Evolutionary conservation across 2,329 filamentous ascomycete genomes (phyloP).

Genomic region (Zymoseptoria tritici): DNA sequence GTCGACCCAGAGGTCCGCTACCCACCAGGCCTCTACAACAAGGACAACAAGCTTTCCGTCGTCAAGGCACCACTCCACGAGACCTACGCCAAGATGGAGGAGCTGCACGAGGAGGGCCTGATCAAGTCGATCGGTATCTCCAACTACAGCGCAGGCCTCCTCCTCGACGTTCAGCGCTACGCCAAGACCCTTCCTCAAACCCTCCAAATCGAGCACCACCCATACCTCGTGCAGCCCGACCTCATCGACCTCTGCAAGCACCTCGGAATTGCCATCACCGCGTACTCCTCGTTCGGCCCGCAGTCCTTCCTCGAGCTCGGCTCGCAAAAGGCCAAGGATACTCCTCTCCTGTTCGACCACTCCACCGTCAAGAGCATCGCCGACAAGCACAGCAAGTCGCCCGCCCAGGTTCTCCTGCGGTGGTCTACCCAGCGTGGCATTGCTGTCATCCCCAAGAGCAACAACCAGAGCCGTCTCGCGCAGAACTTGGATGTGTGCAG

Average conservation of each 20-base stretch:
- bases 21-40: slow-evolving; percentile 66
- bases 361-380: slow-evolving; percentile 57
- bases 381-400: slow-evolving; percentile 61
- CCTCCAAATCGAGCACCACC: slow-evolving; percentile 86
- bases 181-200: slow-evolving; percentile 66
- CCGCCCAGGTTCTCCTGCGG: slow-evolving; percentile 74
- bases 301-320: slow-evolving; percentile 71
- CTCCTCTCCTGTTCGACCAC: slow-evolving; percentile 65
- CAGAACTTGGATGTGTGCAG: slow-evolving; percentile 61
- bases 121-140: slow-evolving; percentile 68
- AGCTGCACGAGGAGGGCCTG: slow-evolving; percentile 60
- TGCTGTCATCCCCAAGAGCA: slow-evolving; percentile 76
- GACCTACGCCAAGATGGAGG: slow-evolving; percentile 77
- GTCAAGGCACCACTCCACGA: slow-evolving; percentile 68
- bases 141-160: slow-evolving; percentile 72
- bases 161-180: slow-evolving; percentile 75
- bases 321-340: slow-evolving; percentile 58
- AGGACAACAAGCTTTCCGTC: slow-evolving; percentile 56
- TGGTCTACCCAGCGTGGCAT: slow-evolving; percentile 80
- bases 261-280: slow-evolving; percentile 58
- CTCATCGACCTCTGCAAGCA: slow-evolving; percentile 62
- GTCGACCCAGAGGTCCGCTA: slow-evolving; percentile 73
- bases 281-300: slow-evolving; percentile 78
- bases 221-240: slow-evolving; percentile 70
- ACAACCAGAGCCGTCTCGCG: slow-evolving; percentile 48